Percentiles rank a stretch among this genome's conserved stretches.
These are phyloP conservation scores for Mycena rosella DNA, from an alignment of 768 basidiomycete genomes.

Conservation along the genomic window DNA sequence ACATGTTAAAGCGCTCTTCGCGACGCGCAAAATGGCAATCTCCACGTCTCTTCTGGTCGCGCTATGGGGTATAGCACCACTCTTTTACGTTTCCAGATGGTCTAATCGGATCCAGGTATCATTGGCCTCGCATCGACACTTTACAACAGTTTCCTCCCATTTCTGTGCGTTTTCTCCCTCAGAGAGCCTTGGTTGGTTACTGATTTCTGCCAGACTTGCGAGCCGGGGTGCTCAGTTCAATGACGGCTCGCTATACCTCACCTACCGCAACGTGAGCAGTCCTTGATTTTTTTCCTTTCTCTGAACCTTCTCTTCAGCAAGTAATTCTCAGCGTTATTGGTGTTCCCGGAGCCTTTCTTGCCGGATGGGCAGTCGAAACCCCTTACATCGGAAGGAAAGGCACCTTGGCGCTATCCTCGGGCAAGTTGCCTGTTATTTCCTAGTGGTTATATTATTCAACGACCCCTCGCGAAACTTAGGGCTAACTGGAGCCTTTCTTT, in stretches of 20 bases:
- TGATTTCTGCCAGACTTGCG: slow-evolving; percentile 57
- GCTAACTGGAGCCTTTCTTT: slow-evolving; percentile 82
- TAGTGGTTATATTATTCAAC: slow-evolving; percentile 54
- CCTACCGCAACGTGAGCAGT: slow-evolving; percentile 74
- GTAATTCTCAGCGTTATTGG: slow-evolving; percentile 77
- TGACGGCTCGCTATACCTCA: slow-evolving; percentile 76
- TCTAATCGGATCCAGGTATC: slow-evolving; percentile 57
- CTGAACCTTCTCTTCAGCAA: slow-evolving; percentile 57
- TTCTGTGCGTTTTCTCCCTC: slow-evolving; percentile 17
- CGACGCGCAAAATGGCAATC: slow-evolving; percentile 61
- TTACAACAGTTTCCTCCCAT: slow-evolving; percentile 40
- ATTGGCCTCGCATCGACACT: slow-evolving; percentile 85
- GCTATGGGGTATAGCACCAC: slow-evolving; percentile 60
- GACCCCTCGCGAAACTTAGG: slow-evolving; percentile 63
- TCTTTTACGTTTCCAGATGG: not conserved
- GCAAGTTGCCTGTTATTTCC: slow-evolving; percentile 54
- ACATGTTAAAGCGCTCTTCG: slow-evolving; percentile 64
- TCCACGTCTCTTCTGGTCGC: slow-evolving; percentile 64
- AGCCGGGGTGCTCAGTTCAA: slow-evolving; percentile 79
- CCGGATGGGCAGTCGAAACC: slow-evolving; percentile 78
- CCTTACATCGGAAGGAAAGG: slow-evolving; percentile 75
- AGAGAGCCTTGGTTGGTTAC: not conserved
- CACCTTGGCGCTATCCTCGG: slow-evolving; percentile 72
- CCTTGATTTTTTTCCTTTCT: slow-evolving; percentile 2
- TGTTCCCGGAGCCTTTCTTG: slow-evolving; percentile 78